phyloP scores from a whole-genome alignment of 352 stramenopile species.

The Phytophthora ohioensis region DNA sequence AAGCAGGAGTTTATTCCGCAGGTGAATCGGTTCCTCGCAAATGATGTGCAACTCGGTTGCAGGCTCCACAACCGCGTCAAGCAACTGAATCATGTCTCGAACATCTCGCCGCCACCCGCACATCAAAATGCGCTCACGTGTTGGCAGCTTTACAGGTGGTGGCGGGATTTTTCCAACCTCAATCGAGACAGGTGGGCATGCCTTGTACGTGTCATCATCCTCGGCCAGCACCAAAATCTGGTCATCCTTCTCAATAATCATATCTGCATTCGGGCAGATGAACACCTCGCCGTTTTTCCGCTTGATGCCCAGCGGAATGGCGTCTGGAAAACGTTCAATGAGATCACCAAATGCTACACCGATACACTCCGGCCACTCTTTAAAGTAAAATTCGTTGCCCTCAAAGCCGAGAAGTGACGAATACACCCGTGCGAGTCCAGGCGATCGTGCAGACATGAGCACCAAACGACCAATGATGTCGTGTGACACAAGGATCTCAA shows the following conservation, averaged over 20 bases:
- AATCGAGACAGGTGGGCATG: slow-evolving; percentile 48
- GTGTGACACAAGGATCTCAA: slow-evolving; percentile 89
- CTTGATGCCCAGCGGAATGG: slow-evolving; percentile 84
- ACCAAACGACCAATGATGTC: slow-evolving; percentile 90
- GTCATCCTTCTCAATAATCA: slow-evolving; percentile 55
- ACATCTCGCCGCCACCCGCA: slow-evolving; percentile 91
- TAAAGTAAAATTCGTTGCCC: slow-evolving; percentile 91
- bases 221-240: slow-evolving; percentile 86
- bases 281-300: slow-evolving; percentile 58
- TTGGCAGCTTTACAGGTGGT: slow-evolving; percentile 17
- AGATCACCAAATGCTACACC: slow-evolving; percentile 72
- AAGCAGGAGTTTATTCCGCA: slow-evolving; percentile 67
- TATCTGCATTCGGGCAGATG: slow-evolving; percentile 55
- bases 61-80: slow-evolving; percentile 72
- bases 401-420: slow-evolving; percentile 82
- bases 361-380: slow-evolving; percentile 84
- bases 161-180: slow-evolving; percentile 49
- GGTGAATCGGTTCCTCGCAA: slow-evolving; percentile 72
- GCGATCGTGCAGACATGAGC: slow-evolving; percentile 83
- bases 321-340: slow-evolving; percentile 78
- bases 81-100: slow-evolving; percentile 85
- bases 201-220: slow-evolving; percentile 89
- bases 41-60: slow-evolving; percentile 84
- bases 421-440: slow-evolving; percentile 76
- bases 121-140: slow-evolving; percentile 78